Conservation (phyloP, 768 basidiomycete genomes). For the Tulasnella sp. region DNA sequence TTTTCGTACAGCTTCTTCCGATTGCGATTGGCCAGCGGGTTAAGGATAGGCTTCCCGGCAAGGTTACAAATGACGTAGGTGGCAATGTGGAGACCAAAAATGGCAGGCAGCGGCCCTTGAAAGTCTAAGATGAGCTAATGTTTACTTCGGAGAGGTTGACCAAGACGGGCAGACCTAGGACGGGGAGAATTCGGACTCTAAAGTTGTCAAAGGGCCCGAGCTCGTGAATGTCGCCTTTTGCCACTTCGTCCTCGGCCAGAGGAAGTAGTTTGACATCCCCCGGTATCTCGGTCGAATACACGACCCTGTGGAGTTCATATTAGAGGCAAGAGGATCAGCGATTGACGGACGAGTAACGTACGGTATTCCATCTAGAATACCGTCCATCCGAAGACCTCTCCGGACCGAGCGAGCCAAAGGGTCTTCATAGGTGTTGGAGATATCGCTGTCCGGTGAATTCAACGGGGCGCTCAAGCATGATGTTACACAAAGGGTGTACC, state of each 20-base stretch:
- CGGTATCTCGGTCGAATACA: conserved; percentile 92
- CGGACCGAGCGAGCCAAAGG: conserved; percentile 88
- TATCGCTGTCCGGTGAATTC: conserved; percentile 53
- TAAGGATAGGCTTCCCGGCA: conserved; percentile 68
- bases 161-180: conserved; percentile 45
- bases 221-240: conserved; percentile 80
- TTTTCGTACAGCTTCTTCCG: conserved; percentile 73
- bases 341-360: conserved; percentile 21
- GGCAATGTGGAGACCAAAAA: conserved; percentile 84
- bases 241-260: conserved; percentile 81
- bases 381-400: conserved; percentile 35
- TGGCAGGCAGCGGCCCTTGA: conserved; percentile 65
- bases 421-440: conserved; percentile 85
- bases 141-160: not conserved
- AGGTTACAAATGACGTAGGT: conserved; percentile 81
- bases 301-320: conserved; percentile 56
- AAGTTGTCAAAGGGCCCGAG: conserved; percentile 86
- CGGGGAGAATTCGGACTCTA: conserved; percentile 84
- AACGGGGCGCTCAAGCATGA: not conserved
- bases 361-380: conserved; percentile 32
- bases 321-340: not conserved
- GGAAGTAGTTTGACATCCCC: conserved; percentile 81
- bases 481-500: conserved; percentile 22
- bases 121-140: not conserved
- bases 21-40: conserved; percentile 77